A percentile compares a stretch with the other conserved stretches of the same genome.
Evolutionary conservation across 2,329 filamentous ascomycete genomes (phyloP).

Genomic region (Ophiostoma australiae): DNA sequence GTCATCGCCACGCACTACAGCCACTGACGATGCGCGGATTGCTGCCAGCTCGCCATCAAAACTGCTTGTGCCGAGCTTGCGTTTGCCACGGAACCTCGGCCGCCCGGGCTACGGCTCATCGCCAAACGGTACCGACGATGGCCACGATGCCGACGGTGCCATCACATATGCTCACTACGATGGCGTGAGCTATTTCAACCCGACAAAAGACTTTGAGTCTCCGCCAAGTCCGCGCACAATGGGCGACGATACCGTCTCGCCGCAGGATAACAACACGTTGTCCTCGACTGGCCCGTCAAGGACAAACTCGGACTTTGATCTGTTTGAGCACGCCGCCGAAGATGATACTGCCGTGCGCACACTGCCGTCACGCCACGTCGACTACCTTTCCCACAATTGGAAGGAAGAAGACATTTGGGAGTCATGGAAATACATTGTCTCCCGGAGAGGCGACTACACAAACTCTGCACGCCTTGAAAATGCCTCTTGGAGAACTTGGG

Average conservation of each 20-base stretch:
- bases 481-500: slow-evolving; percentile 95
- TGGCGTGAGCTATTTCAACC: slow-evolving; percentile 43
- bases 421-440: slow-evolving; percentile 90
- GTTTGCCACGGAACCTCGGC: slow-evolving; percentile 55
- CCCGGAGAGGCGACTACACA: slow-evolving; percentile 70
- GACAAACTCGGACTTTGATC: slow-evolving; percentile 50
- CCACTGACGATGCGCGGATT: slow-evolving; percentile 50
- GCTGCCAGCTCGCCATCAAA: slow-evolving; percentile 56
- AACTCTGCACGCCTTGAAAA: slow-evolving; percentile 85
- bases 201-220: slow-evolving; percentile 46
- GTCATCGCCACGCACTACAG: slow-evolving; percentile 52
- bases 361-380: slow-evolving; percentile 82
- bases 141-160: slow-evolving; percentile 21
- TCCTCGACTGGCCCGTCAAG: slow-evolving; percentile 51
- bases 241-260: slow-evolving; percentile 48
- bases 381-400: slow-evolving; percentile 92
- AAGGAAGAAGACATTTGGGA: slow-evolving; percentile 95
- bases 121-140: slow-evolving; percentile 29
- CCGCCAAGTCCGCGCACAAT: slow-evolving; percentile 45
- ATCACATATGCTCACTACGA: slow-evolving; percentile 40
- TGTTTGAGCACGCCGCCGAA: slow-evolving; percentile 55
- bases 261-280: slow-evolving; percentile 48
- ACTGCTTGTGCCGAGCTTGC: slow-evolving; percentile 55
- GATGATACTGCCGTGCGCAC: slow-evolving; percentile 73
- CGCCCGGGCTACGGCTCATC: slow-evolving; percentile 39